Percentiles rank a stretch among this genome's conserved stretches.
Evolutionary conservation across 2,329 filamentous ascomycete genomes (phyloP).

Genomic region (Arthroderma uncinatum): DNA sequence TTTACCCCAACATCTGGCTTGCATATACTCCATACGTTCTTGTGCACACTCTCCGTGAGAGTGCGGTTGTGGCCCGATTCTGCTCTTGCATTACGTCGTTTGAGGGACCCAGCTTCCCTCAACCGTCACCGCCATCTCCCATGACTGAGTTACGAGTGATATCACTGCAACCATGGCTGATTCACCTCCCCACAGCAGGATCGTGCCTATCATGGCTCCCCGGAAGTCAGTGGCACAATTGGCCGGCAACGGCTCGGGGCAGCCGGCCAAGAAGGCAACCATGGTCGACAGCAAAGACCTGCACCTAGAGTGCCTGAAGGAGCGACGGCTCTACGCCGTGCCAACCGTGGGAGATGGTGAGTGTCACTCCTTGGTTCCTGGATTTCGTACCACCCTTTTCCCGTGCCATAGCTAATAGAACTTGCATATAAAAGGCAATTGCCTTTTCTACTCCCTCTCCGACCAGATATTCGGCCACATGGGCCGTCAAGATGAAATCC

Average conservation of each 20-base stretch:
- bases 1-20: neutral
- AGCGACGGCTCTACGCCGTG: conserved; percentile 48
- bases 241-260: conserved; percentile 10
- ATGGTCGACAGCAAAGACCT: conserved; percentile 20
- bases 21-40: conserved; percentile 1
- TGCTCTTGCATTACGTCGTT: conserved; percentile 6
- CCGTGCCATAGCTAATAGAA: conserved; percentile 4
- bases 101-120: conserved; percentile 9
- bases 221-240: conserved; percentile 17
- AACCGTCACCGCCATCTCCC: conserved; percentile 15
- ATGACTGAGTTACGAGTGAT: conserved; percentile 26
- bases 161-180: conserved; percentile 30
- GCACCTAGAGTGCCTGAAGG: conserved; percentile 39
- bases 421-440: conserved; percentile 47
- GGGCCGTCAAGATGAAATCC: conserved; percentile 47
- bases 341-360: conserved; percentile 53
- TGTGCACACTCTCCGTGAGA: neutral
- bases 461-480: conserved; percentile 56
- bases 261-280: conserved; percentile 13
- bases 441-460: conserved; percentile 56
- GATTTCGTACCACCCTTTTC: conserved; percentile 11
- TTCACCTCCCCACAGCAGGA: conserved; percentile 28
- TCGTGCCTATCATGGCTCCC: conserved; percentile 33
- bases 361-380: conserved; percentile 22
- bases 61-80: neutral